These are phyloP conservation scores for Cutaneotrichosporon spelunceum DNA, from an alignment of 1,284 basidiomycete species.

Conservation along the genomic window DNA sequence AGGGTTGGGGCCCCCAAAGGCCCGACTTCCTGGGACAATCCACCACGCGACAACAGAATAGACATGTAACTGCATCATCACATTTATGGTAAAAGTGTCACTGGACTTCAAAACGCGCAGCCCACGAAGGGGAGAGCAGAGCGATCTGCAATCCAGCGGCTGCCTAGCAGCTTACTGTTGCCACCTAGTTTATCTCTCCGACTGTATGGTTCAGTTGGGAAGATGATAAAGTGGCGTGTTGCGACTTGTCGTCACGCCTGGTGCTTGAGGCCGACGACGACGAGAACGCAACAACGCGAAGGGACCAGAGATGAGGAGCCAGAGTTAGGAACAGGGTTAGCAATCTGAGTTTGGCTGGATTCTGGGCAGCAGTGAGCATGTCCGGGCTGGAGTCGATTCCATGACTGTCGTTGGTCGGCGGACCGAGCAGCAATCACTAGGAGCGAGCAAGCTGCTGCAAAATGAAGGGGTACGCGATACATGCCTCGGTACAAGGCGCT, in stretches of 20 bases:
- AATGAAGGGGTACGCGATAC: background rate
- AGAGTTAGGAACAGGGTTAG: background rate
- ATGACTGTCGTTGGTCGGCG: background rate
- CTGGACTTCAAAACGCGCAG: slow-evolving; percentile 30
- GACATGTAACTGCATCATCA: background rate
- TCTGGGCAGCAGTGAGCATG: too few species aligned
- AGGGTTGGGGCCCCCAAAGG: background rate
- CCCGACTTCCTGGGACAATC: background rate
- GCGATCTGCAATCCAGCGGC: slow-evolving; percentile 21
- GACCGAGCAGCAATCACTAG: background rate
- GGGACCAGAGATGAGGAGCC: too few species aligned
- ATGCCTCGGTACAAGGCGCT: background rate
- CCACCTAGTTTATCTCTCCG: slow-evolving; percentile 46
- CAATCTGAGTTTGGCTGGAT: background rate
- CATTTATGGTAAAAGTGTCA: background rate
- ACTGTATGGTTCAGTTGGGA: slow-evolving; percentile 27
- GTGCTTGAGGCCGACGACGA: background rate
- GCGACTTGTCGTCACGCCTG: background rate
- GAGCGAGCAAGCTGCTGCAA: background rate
- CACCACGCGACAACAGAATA: background rate
- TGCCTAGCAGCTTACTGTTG: slow-evolving; percentile 17
- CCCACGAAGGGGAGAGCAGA: slow-evolving; percentile 14
- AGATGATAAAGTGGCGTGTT: slow-evolving; percentile 39
- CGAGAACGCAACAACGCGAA: background rate
- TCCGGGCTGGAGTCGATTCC: too few species aligned